Base-by-base conservation (phyloP, 352 stramenopile species). In the Discostella stelligera region DNA sequence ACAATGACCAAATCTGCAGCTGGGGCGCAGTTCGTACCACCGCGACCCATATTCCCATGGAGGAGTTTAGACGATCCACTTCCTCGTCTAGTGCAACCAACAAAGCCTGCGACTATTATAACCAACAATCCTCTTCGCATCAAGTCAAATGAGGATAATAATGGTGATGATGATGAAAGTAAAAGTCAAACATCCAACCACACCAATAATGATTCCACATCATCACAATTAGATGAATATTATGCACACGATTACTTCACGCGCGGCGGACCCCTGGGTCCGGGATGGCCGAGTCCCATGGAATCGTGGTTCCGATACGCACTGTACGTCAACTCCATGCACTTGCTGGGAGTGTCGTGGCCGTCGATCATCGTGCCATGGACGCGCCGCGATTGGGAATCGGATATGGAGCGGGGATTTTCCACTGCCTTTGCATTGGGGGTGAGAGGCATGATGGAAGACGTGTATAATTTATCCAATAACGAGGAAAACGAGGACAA, bases 31-130 rank as follows among this genome's bases (percentile, higher is more conserved):
- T 18, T 41, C n/a, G 21, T 79, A 9, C 66, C 71, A 63, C 74
- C 55, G 7, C 60, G 54, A 65, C 72, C 66, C 14, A 50, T 86
- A n/a, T 90, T 90, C 71, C 83, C 83, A 49, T 90, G 83, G 83
- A 52, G 80, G n/a, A 72, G 77, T 60, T 75, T 63, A 14, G 20
- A 66, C 0, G 21, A 80, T 60, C 63, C 55, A 23, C 54, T 88
- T 0, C 68, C 68, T 46, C 77, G 83, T 0, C 50, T 89, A 0
- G 32, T 75, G 1, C 27, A 23, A 56, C 73, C 73, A 23, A 9
- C 27, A 13, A 52, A 67, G 49, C 27, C 59, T 44, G n/a, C 23
- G 59, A 20, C 66, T 25, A 18, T 3, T 39, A 55, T 23, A 48
- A n/a, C 13, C 41, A 30, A 18, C n/a, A 27, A 66, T 32, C 37